A percentile compares a stretch with the other conserved stretches of the same genome.
Conservation (phyloP, 2,329 filamentous ascomycete genomes). For the Tolypocladium capitatum region DNA sequence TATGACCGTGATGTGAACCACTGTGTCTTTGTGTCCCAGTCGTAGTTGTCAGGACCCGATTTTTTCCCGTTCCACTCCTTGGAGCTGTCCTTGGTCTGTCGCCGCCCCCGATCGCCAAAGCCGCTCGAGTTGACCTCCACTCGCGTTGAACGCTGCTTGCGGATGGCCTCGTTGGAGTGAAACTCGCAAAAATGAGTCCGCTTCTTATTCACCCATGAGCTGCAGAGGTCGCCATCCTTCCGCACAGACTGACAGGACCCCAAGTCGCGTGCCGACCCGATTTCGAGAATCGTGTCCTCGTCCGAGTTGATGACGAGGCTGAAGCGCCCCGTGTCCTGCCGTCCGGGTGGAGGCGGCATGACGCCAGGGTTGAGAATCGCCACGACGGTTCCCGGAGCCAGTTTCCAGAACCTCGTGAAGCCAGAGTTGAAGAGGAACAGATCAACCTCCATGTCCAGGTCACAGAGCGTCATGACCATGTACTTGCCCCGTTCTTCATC, state of each 20-base stretch:
- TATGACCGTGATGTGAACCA: conserved; percentile 38
- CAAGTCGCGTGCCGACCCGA: conserved; percentile 73
- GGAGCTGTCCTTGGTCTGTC: conserved; percentile 11
- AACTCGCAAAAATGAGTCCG: conserved; percentile 89
- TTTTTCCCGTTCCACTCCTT: conserved; percentile 8
- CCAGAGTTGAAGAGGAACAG: conserved; percentile 85
- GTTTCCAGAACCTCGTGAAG: conserved; percentile 86
- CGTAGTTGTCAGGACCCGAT: conserved; percentile 29
- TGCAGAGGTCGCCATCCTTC: conserved; percentile 72
- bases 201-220: conserved; percentile 73
- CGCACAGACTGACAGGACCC: conserved; percentile 78
- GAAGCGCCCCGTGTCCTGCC: conserved; percentile 69
- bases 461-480: conserved; percentile 80
- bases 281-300: conserved; percentile 78
- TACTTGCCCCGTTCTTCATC: conserved; percentile 62
- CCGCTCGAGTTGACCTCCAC: conserved; percentile 69
- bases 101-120: conserved; percentile 22
- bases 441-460: conserved; percentile 82
- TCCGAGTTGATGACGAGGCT: conserved; percentile 74
- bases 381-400: conserved; percentile 81
- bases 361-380: conserved; percentile 86
- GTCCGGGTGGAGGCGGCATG: conserved; percentile 70
- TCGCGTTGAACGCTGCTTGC: conserved; percentile 50
- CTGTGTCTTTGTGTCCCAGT: conserved; percentile 43
- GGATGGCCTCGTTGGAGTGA: conserved; percentile 71